Base-by-base conservation (phyloP, 2,329 filamentous ascomycete genomes). In the Sarocladium oryzae region DNA sequence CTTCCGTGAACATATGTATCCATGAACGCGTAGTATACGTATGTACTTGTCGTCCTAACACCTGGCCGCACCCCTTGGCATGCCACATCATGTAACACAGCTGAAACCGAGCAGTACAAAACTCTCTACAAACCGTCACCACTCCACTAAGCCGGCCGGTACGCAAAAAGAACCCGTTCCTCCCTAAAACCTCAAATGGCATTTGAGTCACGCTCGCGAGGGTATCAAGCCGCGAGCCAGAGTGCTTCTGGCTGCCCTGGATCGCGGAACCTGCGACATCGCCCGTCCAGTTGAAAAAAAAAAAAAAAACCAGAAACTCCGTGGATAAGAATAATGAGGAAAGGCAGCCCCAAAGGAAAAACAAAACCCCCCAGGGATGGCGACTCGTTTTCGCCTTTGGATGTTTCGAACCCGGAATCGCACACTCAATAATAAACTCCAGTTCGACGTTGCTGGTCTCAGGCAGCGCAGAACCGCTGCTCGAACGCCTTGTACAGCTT, bases 401-500 rank as follows among this genome's bases (percentile, higher is more conserved):
- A 32, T 20, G 18, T 20, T 40, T 30, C 28, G 18, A 40, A 21
- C 6, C 18, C 36, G 10, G 21, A 8, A 21, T 21, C 36, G n/a
- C 18, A 21, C 36, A 40, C 36, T n/a, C 7, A n/a, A n/a, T 8
- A 36, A n/a, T n/a, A n/a, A n/a, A n/a, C n/a, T n/a, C n/a, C n/a
- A n/a, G n/a, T n/a, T 36, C 15, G 15, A 11, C 16, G n/a, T n/a
- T 45, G n/a, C 10, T 28, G 21, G 13, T 30, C 13, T 48, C 16
- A 64, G 61, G 52, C 32, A 49, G 20, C 33, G 20, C 46, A 49
- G 20, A 97, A 97, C 52, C 86, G 79, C 63, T 74, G 81, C 70
- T 88, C 84, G 66, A 99, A 88, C 69, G 96, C 90, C 8, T 75
- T 70, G 62, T 89, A 88, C 24, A 99, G 75, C 72, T 90, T 84